phyloP scores from a whole-genome alignment of 2,329 filamentous ascomycete genomes.

The Phoma sp. region DNA sequence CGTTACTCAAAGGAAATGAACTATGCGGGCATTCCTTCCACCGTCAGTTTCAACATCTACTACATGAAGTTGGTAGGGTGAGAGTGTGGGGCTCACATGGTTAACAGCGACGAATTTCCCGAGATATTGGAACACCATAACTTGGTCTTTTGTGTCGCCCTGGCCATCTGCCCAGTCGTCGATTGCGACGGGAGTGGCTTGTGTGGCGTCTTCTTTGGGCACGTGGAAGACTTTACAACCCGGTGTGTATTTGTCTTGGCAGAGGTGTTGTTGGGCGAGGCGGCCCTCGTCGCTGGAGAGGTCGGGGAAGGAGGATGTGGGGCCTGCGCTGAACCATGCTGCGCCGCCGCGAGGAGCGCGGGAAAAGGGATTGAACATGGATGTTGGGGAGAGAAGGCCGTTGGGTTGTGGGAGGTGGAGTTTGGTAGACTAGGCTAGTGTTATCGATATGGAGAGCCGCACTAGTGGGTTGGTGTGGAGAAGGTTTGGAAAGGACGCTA shows the following conservation, averaged over 20 bases:
- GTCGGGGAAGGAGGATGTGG: constrained; percentile 29
- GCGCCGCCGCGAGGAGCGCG: constrained; percentile 28
- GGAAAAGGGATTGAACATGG: constrained; percentile 30
- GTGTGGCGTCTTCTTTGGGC: constrained; percentile 30
- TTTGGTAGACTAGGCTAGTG: constrained; percentile 4
- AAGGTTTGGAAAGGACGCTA: neutral
- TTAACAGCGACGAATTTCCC: constrained; percentile 72
- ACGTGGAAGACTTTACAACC: constrained; percentile 38
- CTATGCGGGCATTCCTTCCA: constrained; percentile 67
- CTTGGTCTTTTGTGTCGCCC: constrained; percentile 59
- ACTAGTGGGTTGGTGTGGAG: constrained; percentile 3
- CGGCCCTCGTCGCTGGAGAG: constrained; percentile 17
- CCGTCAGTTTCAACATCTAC: constrained; percentile 2
- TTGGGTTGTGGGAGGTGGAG: neutral
- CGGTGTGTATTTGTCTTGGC: constrained; percentile 19
- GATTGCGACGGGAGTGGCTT: constrained; percentile 25
- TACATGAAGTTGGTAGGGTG: no score
- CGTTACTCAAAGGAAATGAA: constrained; percentile 70
- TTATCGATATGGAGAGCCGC: constrained; percentile 11
- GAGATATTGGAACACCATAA: constrained; percentile 70
- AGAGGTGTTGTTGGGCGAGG: constrained; percentile 27
- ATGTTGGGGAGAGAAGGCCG: neutral
- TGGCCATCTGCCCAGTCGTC: constrained; percentile 38
- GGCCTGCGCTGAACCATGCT: constrained; percentile 35
- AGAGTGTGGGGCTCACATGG: constrained; percentile 58